These are phyloP conservation scores for Uronychia binucleata DNA, from an alignment of 73 alveolate genomes.

Conservation along the genomic window DNA sequence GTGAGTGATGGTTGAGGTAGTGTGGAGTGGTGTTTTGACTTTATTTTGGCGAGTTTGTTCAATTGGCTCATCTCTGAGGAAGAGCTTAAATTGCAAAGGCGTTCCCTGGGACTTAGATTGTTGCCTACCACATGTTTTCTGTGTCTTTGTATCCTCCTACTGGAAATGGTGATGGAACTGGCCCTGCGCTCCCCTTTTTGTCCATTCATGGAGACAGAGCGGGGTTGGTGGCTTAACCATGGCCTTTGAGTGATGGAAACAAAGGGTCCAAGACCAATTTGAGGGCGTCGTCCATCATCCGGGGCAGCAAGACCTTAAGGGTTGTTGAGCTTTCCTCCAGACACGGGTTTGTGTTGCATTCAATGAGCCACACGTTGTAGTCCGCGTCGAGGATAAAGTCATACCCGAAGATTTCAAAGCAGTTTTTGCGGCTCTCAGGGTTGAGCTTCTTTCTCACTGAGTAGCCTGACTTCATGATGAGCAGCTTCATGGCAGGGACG, in stretches of 20 bases:
- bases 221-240: not conserved
- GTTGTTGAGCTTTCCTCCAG: constrained; percentile 56
- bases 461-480: not conserved
- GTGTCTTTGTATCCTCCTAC: not conserved
- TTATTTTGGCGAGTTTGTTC: too few relatives aligned
- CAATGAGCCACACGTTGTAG: constrained; percentile 45
- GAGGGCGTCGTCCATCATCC: constrained; percentile 62
- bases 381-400: constrained; percentile 55
- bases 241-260: not conserved
- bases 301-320: constrained; percentile 29
- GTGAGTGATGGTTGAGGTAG: too few relatives aligned
- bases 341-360: constrained; percentile 68
- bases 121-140: not conserved
- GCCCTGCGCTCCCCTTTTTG: not conserved
- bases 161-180: not conserved
- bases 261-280: constrained; percentile 6
- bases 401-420: constrained; percentile 65
- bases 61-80: not conserved
- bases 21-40: too few relatives aligned
- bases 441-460: constrained; percentile 51
- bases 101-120: not conserved
- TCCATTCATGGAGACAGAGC: not conserved
- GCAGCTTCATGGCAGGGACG: constrained; percentile 51
- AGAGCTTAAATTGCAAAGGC: not conserved
- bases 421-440: constrained; percentile 47